phyloP scores from a whole-genome alignment of 345 rosid species.

The Firmiana major region DNA sequence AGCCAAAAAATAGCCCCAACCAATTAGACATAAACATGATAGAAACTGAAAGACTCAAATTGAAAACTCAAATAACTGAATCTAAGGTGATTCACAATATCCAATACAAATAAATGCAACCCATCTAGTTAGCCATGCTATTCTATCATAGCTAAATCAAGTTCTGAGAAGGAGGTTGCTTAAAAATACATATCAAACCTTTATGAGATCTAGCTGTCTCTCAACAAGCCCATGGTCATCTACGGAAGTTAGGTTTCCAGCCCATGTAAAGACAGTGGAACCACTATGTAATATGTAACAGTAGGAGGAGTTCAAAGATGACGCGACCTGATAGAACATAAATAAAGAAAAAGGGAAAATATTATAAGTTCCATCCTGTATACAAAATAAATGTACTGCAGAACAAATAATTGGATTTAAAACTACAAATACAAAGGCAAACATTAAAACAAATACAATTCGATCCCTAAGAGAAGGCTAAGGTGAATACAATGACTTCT shows the following conservation, averaged over 20 bases:
- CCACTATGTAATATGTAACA: conserved; percentile 85
- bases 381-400: neutral
- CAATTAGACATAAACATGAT: conserved; percentile 6
- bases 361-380: conserved; percentile 6
- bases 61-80: neutral
- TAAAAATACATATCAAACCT: conserved; percentile 45
- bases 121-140: neutral
- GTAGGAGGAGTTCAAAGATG: conserved; percentile 86
- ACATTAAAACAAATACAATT: neutral
- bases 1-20: neutral
- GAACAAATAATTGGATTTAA: neutral
- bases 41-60: conserved; percentile 2
- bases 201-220: conserved; percentile 93
- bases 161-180: conserved; percentile 8
- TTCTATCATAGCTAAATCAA: conserved; percentile 8
- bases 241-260: conserved; percentile 71
- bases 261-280: conserved; percentile 83
- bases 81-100: neutral
- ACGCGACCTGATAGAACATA: conserved; percentile 57
- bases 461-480: neutral
- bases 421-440: neutral
- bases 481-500: neutral
- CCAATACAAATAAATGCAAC: neutral
- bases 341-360: neutral
- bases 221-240: conserved; percentile 86